Evolutionary conservation across 1,139 yeast species (phyloP).

Genomic region (Hemisphaericaspora subhashii): DNA sequence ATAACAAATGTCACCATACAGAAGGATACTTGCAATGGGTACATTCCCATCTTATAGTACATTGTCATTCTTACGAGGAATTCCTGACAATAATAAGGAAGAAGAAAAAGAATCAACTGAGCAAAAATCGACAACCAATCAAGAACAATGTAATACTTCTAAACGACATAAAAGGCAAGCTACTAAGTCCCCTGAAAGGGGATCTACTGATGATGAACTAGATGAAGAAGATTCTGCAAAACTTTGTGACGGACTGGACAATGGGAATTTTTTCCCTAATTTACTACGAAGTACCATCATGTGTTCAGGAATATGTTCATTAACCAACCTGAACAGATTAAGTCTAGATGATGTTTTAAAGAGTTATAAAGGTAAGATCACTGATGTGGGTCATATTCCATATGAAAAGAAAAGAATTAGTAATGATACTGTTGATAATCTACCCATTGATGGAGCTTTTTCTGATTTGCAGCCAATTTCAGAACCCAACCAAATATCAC

Average conservation of each 20-base stretch:
- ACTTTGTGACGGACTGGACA: conserved; percentile 18
- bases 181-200: too few relatives aligned
- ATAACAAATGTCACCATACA: too few relatives aligned
- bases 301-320: conserved; percentile 43
- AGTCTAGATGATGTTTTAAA: conserved; percentile 20
- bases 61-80: too few relatives aligned
- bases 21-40: too few relatives aligned
- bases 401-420: neutral
- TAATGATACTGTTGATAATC: neutral
- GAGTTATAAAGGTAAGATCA: conserved; percentile 9
- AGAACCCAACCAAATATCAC: too few relatives aligned
- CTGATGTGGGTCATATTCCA: conserved; percentile 3
- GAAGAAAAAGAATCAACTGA: too few relatives aligned
- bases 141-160: too few relatives aligned
- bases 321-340: conserved; percentile 13
- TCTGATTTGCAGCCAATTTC: neutral
- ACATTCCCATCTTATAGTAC: too few relatives aligned
- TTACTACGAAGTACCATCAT: conserved; percentile 53
- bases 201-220: conserved; percentile 13
- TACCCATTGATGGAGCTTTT: neutral
- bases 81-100: too few relatives aligned
- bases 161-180: too few relatives aligned
- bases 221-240: conserved; percentile 26
- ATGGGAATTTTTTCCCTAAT: conserved; percentile 37
- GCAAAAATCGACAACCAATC: too few relatives aligned